Evolutionary conservation across 2,329 filamentous ascomycete species (phyloP), one percentile per base, ranked within the genome.

Genomic region (Furcasterigmium sp.): DNA sequence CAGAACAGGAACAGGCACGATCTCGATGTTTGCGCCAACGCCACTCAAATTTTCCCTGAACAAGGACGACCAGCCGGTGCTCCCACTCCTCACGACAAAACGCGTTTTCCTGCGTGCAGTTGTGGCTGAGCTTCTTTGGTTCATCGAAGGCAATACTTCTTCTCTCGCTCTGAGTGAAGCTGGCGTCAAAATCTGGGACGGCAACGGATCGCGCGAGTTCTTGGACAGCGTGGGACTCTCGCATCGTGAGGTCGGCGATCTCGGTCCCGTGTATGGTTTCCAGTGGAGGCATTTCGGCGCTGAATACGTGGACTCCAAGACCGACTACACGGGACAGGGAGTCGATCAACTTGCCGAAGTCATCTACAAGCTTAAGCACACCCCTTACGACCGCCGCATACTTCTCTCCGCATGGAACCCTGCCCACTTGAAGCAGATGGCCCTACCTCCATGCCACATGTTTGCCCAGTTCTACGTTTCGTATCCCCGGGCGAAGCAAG

Each of bases 201-300:
- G 91, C 56, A 98, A 98, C 61, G 93, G 91, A 35, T 90, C 84
- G 37, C 87, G 93, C 55, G 85, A 83, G 57, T 97, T 86, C 63
- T 85, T 98, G 29, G 91, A 98, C 69, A 83, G 74, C 49, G 78
- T 93, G 2, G 91, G 91, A 1, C 77, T 97, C 7, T 72, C 75
- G 0, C 82, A 95, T 60, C 87, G 91, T 46, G 87, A 81, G 41
- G 86, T 84, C 17, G 93, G 93, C 51, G 93, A 98, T 58, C 74
- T 98, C 0, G 93, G 93, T 1, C 93, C 93, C 23, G 91, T 97
- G 0, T 98, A 98, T 61, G 93, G 93, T 2, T 98, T 98, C 69
- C 93, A 98, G 67, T 98, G 93, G 93, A 86, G 93, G 3, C 91
- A 97, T 66, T 98, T 98, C 57, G 93, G 93, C 40, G 93, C 93